These are phyloP conservation scores for Fusarium sacchari DNA, from an alignment of 2,329 filamentous ascomycete genomes.

Conservation along the genomic window DNA sequence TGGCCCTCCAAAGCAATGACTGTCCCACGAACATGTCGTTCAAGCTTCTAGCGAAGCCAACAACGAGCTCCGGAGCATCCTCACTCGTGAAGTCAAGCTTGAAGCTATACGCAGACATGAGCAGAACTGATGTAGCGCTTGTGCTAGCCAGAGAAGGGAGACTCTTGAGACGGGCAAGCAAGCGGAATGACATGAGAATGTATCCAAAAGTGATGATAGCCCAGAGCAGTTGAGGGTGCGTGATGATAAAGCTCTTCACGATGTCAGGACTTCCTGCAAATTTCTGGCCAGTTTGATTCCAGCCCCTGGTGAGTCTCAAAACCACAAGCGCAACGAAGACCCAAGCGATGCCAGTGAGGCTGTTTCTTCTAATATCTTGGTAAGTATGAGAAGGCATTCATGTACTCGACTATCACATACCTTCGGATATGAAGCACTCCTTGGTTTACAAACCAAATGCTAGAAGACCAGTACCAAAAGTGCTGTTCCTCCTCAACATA, in stretches of 20 bases:
- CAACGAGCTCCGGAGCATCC: slow-evolving; percentile 85
- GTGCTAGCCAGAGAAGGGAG: slow-evolving; percentile 55
- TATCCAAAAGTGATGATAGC: slow-evolving; percentile 75
- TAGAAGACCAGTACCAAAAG: slow-evolving; percentile 94
- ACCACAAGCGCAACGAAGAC: slow-evolving; percentile 62
- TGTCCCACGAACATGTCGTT: slow-evolving; percentile 54
- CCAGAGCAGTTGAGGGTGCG: slow-evolving; percentile 78
- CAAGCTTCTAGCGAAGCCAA: slow-evolving; percentile 55
- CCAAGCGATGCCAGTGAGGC: slow-evolving; percentile 46
- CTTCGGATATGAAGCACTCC: slow-evolving; percentile 58
- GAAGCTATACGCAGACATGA: slow-evolving; percentile 75
- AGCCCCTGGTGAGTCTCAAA: slow-evolving; percentile 76
- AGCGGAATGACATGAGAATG: slow-evolving; percentile 62
- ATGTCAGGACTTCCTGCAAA: slow-evolving; percentile 92
- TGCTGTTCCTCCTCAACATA: slow-evolving; percentile 99
- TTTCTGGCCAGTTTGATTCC: slow-evolving; percentile 99
- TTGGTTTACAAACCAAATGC: slow-evolving; percentile 72
- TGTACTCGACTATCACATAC: slow-evolving; percentile 41
- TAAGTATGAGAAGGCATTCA: slow-evolving; percentile 1
- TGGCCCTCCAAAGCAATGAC: slow-evolving; percentile 59
- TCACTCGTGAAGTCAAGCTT: slow-evolving; percentile 89
- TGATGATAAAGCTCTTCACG: slow-evolving; percentile 74
- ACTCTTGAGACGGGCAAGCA: slow-evolving; percentile 55
- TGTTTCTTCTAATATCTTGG: slow-evolving; percentile 37
- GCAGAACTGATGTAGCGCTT: slow-evolving; percentile 54